Base-by-base conservation (phyloP, 139 green algal genomes). In the Chlorella sp. region DNA sequence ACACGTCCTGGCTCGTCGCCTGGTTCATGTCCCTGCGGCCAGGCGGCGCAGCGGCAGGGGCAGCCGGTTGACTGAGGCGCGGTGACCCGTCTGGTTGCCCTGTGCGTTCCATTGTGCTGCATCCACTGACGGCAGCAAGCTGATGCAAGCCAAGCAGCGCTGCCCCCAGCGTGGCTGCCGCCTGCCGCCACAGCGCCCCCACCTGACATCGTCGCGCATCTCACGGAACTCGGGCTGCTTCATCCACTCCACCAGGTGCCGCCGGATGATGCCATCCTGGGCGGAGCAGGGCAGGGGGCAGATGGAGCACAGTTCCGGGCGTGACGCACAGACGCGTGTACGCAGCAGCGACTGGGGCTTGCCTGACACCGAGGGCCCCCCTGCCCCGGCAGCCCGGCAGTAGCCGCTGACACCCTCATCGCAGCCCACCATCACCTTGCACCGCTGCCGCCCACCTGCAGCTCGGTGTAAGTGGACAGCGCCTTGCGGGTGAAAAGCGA, bases 401-500 rank as follows among this genome's bases (percentile, higher is more conserved):
- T n/a, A n/a, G n/a, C n/a, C n/a, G n/a, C n/a, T n/a, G n/a, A n/a
- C n/a, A n/a, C n/a, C n/a, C n/a, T n/a, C n/a, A n/a, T n/a, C n/a
- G n/a, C n/a, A n/a, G n/a, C n/a, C n/a, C n/a, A n/a, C n/a, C n/a
- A n/a, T n/a, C n/a, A n/a, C n/a, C n/a, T n/a, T n/a, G n/a, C n/a
- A n/a, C n/a, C n/a, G n/a, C n/a, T n/a, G n/a, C n/a, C 8, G 22
- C 43, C 87, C 74, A 80, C 74, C 83, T 94, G 91, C 34, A 92
- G 64, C 76, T 87, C 48, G 5, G 94, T 89, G 87, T 98, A 97
- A 62, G 94, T 87, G 60, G 76, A 91, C 62, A 98, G 88, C 30
- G 94, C 94, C 86, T 94, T 94, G 87, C 92, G 92, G 1, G 94
- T 96, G 93, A 97, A 97, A 4, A 97, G 91, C 26, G 93, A 92